These are phyloP conservation scores for Botrytis elliptica DNA, from an alignment of 2,329 filamentous ascomycete species.

Conservation along the genomic window DNA sequence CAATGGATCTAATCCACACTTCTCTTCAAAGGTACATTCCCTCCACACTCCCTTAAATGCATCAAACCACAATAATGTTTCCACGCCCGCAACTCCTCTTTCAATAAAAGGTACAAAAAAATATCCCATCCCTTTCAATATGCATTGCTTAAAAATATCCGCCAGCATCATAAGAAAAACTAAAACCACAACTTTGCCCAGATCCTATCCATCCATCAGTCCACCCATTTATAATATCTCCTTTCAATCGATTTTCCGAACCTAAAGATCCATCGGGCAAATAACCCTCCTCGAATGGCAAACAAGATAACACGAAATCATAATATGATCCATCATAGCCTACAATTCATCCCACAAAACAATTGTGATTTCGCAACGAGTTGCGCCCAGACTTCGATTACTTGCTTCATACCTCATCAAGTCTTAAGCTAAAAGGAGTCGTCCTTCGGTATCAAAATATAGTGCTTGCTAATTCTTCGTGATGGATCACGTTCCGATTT, in stretches of 20 bases:
- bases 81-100: background rate
- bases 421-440: background rate
- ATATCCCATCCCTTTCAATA: background rate
- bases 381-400: background rate
- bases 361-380: background rate
- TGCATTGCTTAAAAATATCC: slow-evolving; percentile 2
- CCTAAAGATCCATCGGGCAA: background rate
- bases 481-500: background rate
- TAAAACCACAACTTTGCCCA: background rate
- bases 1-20: background rate
- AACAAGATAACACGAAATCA: slow-evolving; percentile 11
- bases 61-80: background rate
- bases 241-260: background rate
- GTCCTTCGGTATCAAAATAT: background rate
- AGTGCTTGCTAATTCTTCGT: background rate
- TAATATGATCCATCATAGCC: slow-evolving; percentile 3
- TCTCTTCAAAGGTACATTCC: background rate
- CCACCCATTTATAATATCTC: background rate
- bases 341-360: background rate
- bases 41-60: background rate
- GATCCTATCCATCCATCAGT: background rate
- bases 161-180: slow-evolving; percentile 1
- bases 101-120: background rate
- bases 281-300: background rate
- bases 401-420: background rate